Evolutionary conservation across 75 land plant species (phyloP).

Genomic region (Gnetum montanum): DNA sequence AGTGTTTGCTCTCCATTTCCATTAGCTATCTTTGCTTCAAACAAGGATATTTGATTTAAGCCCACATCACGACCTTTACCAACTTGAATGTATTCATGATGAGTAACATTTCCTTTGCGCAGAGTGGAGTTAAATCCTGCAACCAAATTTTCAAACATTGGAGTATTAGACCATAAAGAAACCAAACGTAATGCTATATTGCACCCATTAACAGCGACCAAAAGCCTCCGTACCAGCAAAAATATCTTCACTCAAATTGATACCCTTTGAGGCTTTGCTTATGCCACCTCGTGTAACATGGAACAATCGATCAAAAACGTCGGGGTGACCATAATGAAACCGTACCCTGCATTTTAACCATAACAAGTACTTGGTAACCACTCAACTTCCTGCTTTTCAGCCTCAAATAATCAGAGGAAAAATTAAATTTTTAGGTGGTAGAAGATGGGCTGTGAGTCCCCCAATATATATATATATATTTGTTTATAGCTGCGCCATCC

Average conservation of each 20-base stretch:
- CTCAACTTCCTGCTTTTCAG: too few species aligned
- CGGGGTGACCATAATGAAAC: slow-evolving; percentile 98
- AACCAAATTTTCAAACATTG: too few species aligned
- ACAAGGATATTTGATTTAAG: slow-evolving; percentile 87
- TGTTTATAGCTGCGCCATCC: too few species aligned
- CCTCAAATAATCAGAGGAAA: too few species aligned
- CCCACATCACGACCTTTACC: slow-evolving; percentile 99
- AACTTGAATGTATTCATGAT: slow-evolving; percentile 99
- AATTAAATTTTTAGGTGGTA: too few species aligned
- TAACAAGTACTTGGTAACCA: too few species aligned
- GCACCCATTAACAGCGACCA: background rate
- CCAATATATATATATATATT: too few species aligned
- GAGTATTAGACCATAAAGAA: too few species aligned
- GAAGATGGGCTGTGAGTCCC: too few species aligned
- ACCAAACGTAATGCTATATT: too few species aligned
- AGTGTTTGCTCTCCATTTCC: slow-evolving; percentile 98
- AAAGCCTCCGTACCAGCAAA: slow-evolving; percentile 87
- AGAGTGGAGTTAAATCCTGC: slow-evolving; percentile 94
- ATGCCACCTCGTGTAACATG: slow-evolving; percentile 96
- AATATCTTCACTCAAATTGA: slow-evolving; percentile 94
- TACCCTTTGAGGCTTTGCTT: slow-evolving; percentile 94
- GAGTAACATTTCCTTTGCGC: slow-evolving; percentile 87
- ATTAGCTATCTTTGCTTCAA: slow-evolving; percentile 95
- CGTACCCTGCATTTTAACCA: slow-evolving; percentile 54
- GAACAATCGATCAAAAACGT: slow-evolving; percentile 89